phyloP scores from a whole-genome alignment of 371 early-diverging fungal species.

The Syncephalis plumigaleata region DNA sequence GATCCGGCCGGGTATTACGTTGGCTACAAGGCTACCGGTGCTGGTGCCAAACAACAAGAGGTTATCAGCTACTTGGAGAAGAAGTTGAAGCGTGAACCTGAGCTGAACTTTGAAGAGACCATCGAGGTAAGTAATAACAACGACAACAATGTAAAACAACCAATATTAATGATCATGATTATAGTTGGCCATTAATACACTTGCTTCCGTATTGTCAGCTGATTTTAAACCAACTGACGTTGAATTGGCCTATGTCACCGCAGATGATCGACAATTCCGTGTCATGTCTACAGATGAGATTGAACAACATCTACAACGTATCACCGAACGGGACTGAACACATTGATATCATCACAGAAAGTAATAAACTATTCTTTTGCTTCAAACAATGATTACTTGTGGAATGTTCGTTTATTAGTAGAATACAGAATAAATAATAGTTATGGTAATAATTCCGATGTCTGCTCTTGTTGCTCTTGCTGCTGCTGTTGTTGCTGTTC shows the following conservation, averaged over 20 bases:
- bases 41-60: conserved; percentile 97
- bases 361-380: too few species aligned
- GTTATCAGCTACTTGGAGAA: conserved; percentile 91
- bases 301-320: conserved; percentile 78
- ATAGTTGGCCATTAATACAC: conserved; percentile 83
- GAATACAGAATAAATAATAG: too few species aligned
- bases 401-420: too few species aligned
- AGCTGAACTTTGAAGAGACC: conserved; percentile 66
- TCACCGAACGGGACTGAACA: conserved; percentile 68
- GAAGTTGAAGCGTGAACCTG: conserved; percentile 82
- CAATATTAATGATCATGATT: background rate
- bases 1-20: conserved; percentile 97
- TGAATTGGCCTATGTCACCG: conserved; percentile 80
- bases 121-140: conserved; percentile 53
- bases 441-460: too few species aligned
- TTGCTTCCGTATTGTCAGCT: conserved; percentile 77
- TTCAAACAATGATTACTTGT: too few species aligned
- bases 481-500: too few species aligned
- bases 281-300: conserved; percentile 68
- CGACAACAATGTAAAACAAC: too few species aligned
- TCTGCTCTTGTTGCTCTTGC: too few species aligned
- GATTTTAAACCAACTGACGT: conserved; percentile 91
- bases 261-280: conserved; percentile 59
- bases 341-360: background rate
- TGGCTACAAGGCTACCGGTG: conserved; percentile 89